Evolutionary conservation across 768 basidiomycete species (phyloP), one percentile per base, ranked within the genome.

Genomic region (Kwoniella botswanensis): DNA sequence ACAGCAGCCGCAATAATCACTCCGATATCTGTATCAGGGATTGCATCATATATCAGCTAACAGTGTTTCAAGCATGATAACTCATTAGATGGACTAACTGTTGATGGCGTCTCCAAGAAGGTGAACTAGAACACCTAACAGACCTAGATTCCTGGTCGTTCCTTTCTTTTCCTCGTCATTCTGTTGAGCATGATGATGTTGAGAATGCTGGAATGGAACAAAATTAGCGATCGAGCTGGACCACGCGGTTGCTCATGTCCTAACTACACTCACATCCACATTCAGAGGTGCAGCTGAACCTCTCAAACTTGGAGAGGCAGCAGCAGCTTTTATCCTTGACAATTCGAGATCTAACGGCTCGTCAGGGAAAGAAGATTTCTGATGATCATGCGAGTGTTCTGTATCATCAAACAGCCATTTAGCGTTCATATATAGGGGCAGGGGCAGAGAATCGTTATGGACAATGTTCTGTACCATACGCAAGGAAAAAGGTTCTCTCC

Each of bases 21-120:
- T 18, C 87, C 88, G 72, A 88, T 81, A 76, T 88, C 88, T 88
- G 63, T 15, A 56, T 15, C 35, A 58, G 24, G 11, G 43, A 17
- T 59, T 2, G 26, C 26, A 26, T 2, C 4, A 26, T 4, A 2
- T 26, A 26, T 26, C 26, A 26, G 26, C 26, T 26, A 26, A 26
- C 2, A 26, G 4, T 26, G 26, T 26, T 26, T 4, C 26, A 26
- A 26, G 26, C 2, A 26, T 26, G 2, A 2, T 26, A 26, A 2
- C 2, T 26, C 26, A 26, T 26, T 4, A 26, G 4, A 26, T 55
- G 61, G 46, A 81, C 86, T 35, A 71, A 91, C 87, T 88, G 76
- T 88, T 88, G 17, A 87, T 76, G 12, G 87, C 88, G 73, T 88
- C 87, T 5, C 88, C 88, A 13, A 87, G 75, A 46, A 89, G 82